phyloP scores from a whole-genome alignment of 345 rosid species.

The Corymbia maculata region DNA sequence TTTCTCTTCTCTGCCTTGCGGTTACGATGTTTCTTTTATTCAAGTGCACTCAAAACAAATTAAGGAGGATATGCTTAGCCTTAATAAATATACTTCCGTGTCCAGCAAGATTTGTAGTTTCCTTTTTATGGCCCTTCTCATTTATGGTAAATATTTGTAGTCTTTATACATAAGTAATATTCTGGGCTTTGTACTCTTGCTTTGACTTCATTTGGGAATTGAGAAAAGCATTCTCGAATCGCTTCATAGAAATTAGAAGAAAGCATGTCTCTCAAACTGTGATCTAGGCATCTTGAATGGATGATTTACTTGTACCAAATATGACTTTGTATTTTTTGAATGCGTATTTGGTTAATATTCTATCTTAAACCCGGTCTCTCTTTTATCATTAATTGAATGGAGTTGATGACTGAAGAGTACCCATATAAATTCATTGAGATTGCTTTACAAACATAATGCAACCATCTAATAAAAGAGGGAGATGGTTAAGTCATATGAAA shows the following conservation, averaged over 20 bases:
- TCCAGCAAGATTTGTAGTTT: slow-evolving; percentile 61
- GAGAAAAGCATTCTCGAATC: too few relatives aligned
- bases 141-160: slow-evolving; percentile 39
- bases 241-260: too few relatives aligned
- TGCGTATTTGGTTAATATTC: too few relatives aligned
- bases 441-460: background rate
- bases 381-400: background rate
- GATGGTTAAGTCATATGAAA: background rate
- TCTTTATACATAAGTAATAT: too few relatives aligned
- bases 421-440: background rate
- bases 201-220: too few relatives aligned
- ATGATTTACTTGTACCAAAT: too few relatives aligned
- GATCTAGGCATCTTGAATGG: too few relatives aligned
- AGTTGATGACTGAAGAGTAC: background rate
- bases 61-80: background rate
- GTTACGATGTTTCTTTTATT: background rate
- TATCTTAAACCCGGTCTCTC: too few relatives aligned
- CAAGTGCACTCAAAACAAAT: too few relatives aligned
- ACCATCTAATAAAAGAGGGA: background rate
- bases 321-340: too few relatives aligned
- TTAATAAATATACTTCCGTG: background rate
- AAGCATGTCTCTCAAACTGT: too few relatives aligned
- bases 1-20: background rate
- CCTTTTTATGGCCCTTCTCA: slow-evolving; percentile 84
- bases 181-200: too few relatives aligned